phyloP scores from a whole-genome alignment of 768 basidiomycete genomes.

The Termitomyces sp. region DNA sequence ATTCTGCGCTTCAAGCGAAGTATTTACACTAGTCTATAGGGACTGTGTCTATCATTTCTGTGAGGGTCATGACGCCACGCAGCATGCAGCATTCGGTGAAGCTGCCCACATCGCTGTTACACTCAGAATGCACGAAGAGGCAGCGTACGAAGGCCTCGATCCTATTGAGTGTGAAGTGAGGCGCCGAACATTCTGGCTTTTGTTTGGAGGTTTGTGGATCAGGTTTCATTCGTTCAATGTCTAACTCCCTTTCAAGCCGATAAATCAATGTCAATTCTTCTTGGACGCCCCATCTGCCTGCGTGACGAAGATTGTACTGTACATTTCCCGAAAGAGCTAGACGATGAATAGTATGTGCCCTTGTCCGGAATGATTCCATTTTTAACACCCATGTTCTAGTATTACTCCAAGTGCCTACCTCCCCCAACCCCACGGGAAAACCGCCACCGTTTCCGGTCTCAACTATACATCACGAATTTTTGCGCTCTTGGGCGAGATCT shows the following conservation, averaged over 20 bases:
- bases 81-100: constrained; percentile 85
- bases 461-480: constrained; percentile 87
- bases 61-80: constrained; percentile 83
- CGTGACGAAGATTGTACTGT: constrained; percentile 90
- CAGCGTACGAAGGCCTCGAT: constrained; percentile 76
- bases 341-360: constrained; percentile 77
- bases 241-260: constrained; percentile 51
- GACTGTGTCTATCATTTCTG: constrained; percentile 88
- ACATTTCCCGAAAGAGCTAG: constrained; percentile 83
- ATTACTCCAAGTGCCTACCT: constrained; percentile 84
- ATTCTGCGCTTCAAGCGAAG: neutral
- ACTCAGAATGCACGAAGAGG: constrained; percentile 83
- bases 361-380: constrained; percentile 28
- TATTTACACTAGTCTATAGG: constrained; percentile 32
- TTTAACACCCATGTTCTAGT: constrained; percentile 29
- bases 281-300: constrained; percentile 81
- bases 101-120: constrained; percentile 81
- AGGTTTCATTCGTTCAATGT: neutral
- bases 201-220: constrained; percentile 70
- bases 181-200: constrained; percentile 84
- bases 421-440: constrained; percentile 84
- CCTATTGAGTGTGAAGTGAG: constrained; percentile 87
- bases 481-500: constrained; percentile 79
- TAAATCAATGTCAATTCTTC: constrained; percentile 83
- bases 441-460: constrained; percentile 80